phyloP scores from a whole-genome alignment of 1,139 yeast species.

The Yamadazyma sp. region DNA sequence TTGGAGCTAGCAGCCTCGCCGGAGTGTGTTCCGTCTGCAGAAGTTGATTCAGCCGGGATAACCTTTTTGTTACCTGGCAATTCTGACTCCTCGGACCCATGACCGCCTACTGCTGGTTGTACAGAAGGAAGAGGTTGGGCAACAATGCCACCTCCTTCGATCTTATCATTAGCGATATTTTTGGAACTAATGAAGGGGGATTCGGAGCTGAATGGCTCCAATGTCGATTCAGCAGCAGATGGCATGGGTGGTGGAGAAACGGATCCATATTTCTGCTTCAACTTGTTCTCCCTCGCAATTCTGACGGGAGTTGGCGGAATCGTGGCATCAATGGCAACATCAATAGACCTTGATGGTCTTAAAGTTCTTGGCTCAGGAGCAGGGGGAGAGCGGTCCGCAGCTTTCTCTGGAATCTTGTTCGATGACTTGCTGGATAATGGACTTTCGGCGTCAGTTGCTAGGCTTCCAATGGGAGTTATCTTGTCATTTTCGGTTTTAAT shows the following conservation, averaged over 20 bases:
- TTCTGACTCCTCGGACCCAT: conserved; percentile 5
- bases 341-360: conserved; percentile 11
- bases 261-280: conserved; percentile 8
- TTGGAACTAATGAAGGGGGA: conserved; percentile 1
- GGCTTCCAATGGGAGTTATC: conserved; percentile 21
- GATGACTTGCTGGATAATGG: conserved; percentile 5
- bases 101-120: too few relatives aligned
- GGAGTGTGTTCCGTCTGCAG: not conserved
- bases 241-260: conserved; percentile 5
- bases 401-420: conserved; percentile 2
- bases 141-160: not conserved
- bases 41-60: too few relatives aligned
- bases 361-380: not conserved
- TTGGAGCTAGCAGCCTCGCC: not conserved
- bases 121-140: too few relatives aligned
- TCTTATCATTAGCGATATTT: not conserved
- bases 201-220: not conserved
- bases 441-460: conserved; percentile 5
- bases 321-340: conserved; percentile 21
- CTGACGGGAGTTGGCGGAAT: conserved; percentile 19
- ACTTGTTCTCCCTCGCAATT: conserved; percentile 13
- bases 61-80: conserved; percentile 7
- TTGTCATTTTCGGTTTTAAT: conserved; percentile 7
- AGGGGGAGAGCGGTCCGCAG: conserved; percentile 6
- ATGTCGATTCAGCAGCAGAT: not conserved